phyloP scores from a whole-genome alignment of 129 eudicot species.

The Chrysanthemum lavandulifolium region DNA sequence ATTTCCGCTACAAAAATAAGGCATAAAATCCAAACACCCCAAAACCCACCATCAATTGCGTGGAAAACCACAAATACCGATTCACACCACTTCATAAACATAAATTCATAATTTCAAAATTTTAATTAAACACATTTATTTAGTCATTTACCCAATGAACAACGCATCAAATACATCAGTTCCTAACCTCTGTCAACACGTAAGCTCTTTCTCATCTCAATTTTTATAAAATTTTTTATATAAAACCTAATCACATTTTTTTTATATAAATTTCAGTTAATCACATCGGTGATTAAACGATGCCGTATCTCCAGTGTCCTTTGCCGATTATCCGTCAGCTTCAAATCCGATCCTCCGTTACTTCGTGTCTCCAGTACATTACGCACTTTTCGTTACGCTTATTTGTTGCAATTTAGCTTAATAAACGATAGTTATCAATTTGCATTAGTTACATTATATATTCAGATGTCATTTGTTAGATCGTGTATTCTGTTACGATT shows the following conservation, averaged over 20 bases:
- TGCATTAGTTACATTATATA: too few species aligned
- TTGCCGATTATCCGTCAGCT: conserved; percentile 69
- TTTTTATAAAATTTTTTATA: neutral
- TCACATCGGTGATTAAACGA: conserved; percentile 63
- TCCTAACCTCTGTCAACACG: conserved; percentile 44
- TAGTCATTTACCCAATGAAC: conserved; percentile 29
- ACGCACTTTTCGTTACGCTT: neutral
- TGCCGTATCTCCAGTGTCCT: conserved; percentile 69
- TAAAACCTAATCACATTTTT: neutral
- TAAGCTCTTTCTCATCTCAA: conserved; percentile 12
- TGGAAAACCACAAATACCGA: conserved; percentile 13
- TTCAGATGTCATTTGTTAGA: too few species aligned
- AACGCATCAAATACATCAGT: conserved; percentile 37
- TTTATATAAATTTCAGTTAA: conserved; percentile 36
- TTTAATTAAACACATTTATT: neutral
- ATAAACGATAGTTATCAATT: too few species aligned
- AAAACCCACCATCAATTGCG: conserved; percentile 4
- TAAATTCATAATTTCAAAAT: neutral
- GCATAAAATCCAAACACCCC: too few species aligned
- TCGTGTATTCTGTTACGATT: too few species aligned
- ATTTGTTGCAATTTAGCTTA: neutral
- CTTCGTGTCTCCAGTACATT: conserved; percentile 60
- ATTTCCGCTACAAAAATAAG: too few species aligned
- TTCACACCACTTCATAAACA: neutral
- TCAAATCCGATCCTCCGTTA: conserved; percentile 44